These are phyloP conservation scores for Colletotrichum sp. DNA, from an alignment of 2,329 filamentous ascomycete species.

Conservation along the genomic window DNA sequence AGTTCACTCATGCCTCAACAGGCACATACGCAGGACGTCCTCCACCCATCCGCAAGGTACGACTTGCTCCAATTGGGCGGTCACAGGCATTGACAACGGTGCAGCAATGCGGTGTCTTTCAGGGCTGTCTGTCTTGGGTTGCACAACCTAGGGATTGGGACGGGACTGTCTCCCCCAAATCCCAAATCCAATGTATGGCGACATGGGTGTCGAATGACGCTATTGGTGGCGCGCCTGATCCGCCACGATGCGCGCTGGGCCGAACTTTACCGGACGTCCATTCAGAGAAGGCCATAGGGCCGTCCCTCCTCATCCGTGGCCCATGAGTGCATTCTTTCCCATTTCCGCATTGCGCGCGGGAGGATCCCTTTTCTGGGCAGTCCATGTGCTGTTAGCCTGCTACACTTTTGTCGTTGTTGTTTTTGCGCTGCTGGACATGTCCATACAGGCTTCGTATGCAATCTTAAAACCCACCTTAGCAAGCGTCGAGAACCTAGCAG, in stretches of 20 bases:
- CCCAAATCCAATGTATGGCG: neutral
- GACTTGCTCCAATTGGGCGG: neutral
- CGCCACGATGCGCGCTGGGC: conserved; percentile 8
- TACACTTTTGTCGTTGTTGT: neutral
- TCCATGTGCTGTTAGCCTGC: neutral
- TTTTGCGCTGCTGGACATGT: neutral
- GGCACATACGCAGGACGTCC: neutral
- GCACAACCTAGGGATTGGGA: neutral
- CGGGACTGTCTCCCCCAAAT: neutral
- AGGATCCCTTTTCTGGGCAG: neutral
- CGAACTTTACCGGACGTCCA: conserved; percentile 18
- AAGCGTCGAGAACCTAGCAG: neutral
- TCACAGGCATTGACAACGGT: neutral
- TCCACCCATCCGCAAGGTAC: neutral
- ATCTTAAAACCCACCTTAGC: neutral
- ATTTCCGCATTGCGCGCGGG: neutral
- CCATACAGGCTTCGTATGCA: neutral
- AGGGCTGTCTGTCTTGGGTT: neutral
- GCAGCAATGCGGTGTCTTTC: neutral
- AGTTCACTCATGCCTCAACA: neutral
- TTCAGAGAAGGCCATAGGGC: neutral
- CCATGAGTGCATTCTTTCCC: neutral
- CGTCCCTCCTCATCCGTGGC: neutral
- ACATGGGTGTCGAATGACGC: neutral
- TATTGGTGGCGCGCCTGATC: neutral